Base-by-base conservation (phyloP, 129 eudicot genomes). In the Lonicera japonica region DNA sequence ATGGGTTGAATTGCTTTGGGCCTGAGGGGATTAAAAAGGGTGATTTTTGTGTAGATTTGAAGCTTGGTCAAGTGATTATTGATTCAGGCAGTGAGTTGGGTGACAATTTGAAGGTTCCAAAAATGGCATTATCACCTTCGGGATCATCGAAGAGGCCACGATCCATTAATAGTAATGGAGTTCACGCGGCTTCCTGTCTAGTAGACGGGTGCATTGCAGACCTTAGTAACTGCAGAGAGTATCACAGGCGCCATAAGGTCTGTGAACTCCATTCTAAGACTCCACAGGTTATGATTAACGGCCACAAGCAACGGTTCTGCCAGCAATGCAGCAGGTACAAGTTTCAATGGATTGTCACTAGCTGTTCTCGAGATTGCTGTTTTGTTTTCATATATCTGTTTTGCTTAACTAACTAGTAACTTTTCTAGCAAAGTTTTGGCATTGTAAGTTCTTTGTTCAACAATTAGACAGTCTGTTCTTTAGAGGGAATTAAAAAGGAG, bases 301-400 rank as follows among this genome's bases (percentile, higher is more conserved):
- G 91, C 22, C 69, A 71, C n/a, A 81, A 77, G 71, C 82, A 84
- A 66, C 81, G 91, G 12, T 84, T 84, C 69, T 84, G 91, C 64
- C 91, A 84, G 73, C 91, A 84, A 66, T 84, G 91, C 66, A 84
- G 91, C 66, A 77, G 91, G 91, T 84, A 74, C 1, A 10, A 5
- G 5, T 15, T 25, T 20, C 12, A 54, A 6, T 8, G 15, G 14
- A 12, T 45, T 4, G 3, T 45, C n/a, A n/a, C n/a, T n/a, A n/a
- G n/a, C n/a, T n/a, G n/a, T n/a, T n/a, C n/a, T n/a, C n/a, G n/a
- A n/a, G n/a, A n/a, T 0, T 45, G 51, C 3, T 45, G 51, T 45
- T 45, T 15, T 2, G n/a, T 15, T 45, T 12, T 45, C 10, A 15
- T 15, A n/a, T n/a, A n/a, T n/a, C n/a, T n/a, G n/a, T n/a, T n/a